Evolutionary conservation across 1,284 basidiomycete genomes (phyloP).

Genomic region (Singerocomus rubriflavus): DNA sequence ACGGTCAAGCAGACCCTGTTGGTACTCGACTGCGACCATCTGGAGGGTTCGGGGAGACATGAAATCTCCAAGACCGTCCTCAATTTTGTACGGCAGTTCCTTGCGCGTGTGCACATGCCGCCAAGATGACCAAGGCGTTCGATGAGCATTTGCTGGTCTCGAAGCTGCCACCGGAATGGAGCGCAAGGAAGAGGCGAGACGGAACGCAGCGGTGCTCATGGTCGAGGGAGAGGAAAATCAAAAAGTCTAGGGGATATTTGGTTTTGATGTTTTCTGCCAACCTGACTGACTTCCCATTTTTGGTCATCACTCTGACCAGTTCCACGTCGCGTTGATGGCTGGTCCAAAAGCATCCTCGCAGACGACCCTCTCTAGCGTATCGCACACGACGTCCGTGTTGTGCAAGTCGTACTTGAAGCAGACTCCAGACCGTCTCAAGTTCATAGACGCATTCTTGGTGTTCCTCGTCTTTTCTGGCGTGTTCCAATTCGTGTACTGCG

Average conservation of each 20-base stretch:
- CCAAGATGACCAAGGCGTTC: conserved; percentile 13
- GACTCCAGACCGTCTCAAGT: conserved; percentile 84
- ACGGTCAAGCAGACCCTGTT: conserved; percentile 73
- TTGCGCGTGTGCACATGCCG: conserved; percentile 56
- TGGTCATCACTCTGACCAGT: not conserved
- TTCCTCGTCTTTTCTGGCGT: conserved; percentile 93
- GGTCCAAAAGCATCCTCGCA: conserved; percentile 37
- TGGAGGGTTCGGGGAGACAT: conserved; percentile 65
- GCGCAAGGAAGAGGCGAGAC: conserved; percentile 26
- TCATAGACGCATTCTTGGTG: conserved; percentile 89
- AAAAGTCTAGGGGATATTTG: not conserved
- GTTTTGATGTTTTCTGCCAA: conserved; percentile 16
- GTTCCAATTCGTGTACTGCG: conserved; percentile 88
- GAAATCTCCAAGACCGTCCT: conserved; percentile 72
- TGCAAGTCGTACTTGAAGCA: conserved; percentile 76
- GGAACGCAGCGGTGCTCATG: conserved; percentile 30
- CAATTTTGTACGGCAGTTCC: conserved; percentile 59
- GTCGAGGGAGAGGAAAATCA: not conserved
- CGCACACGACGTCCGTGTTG: conserved; percentile 55
- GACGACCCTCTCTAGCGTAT: conserved; percentile 30
- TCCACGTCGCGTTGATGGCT: conserved; percentile 32
- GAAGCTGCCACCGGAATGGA: conserved; percentile 14
- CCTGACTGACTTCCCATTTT: conserved; percentile 15
- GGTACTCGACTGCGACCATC: conserved; percentile 75
- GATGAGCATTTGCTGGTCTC: conserved; percentile 11